These are phyloP conservation scores for Phytophthora foliorum DNA, from an alignment of 352 stramenopile genomes.

Conservation along the genomic window DNA sequence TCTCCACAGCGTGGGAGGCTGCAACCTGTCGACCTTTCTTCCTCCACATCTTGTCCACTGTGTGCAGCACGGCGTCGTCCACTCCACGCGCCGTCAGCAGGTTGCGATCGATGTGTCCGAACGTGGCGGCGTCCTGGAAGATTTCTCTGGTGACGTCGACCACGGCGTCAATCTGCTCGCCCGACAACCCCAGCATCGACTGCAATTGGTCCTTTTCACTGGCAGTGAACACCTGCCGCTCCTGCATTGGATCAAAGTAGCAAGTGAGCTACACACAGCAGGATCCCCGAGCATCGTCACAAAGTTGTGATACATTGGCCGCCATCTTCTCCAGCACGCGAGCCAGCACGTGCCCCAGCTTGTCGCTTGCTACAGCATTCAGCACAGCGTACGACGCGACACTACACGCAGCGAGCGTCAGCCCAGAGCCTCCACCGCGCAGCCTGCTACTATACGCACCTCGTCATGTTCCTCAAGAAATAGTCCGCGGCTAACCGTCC, in stretches of 20 bases:
- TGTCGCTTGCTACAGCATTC: slow-evolving; percentile 59
- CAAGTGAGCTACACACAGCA: background rate
- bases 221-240: slow-evolving; percentile 48
- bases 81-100: slow-evolving; percentile 39
- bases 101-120: slow-evolving; percentile 45
- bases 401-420: slow-evolving; percentile 12
- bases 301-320: slow-evolving; percentile 36
- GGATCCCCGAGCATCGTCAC: background rate
- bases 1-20: slow-evolving; percentile 4
- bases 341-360: slow-evolving; percentile 57
- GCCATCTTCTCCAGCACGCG: slow-evolving; percentile 69
- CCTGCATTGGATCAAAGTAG: slow-evolving; percentile 6
- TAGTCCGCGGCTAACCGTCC: background rate
- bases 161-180: slow-evolving; percentile 49
- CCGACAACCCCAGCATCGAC: slow-evolving; percentile 53
- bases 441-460: slow-evolving; percentile 3
- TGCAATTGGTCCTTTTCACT: slow-evolving; percentile 58
- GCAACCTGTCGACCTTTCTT: slow-evolving; percentile 57
- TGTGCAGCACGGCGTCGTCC: slow-evolving; percentile 33
- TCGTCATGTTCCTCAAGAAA: slow-evolving; percentile 11
- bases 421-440: background rate
- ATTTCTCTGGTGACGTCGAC: slow-evolving; percentile 40
- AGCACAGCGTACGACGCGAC: slow-evolving; percentile 32
- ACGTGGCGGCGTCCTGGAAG: slow-evolving; percentile 56
- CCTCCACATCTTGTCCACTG: slow-evolving; percentile 65